Evolutionary conservation across 1,284 basidiomycete genomes (phyloP), one percentile per base, ranked within the genome.

Genomic region (Apiotrichum domesticum): DNA sequence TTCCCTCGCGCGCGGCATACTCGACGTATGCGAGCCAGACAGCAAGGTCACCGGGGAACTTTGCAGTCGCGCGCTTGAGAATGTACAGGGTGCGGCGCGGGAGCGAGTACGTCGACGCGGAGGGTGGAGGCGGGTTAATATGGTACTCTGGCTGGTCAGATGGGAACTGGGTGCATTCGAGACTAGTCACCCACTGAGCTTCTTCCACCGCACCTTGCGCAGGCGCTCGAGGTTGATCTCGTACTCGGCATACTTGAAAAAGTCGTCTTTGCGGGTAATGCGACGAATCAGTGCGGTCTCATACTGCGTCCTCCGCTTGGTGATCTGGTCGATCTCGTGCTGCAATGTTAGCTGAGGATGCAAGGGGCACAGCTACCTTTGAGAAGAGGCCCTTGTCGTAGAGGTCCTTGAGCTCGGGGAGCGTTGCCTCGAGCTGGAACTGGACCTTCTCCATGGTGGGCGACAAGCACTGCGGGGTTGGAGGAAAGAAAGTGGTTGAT

Each of bases 401-500:
- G 32, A 97, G 82, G 77, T 96, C 91, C 78, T 92, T 93, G 68
- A 98, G 87, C 84, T 97, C 93, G 55, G 88, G 85, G 82, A 96
- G 87, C 83, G 94, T 94, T 80, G 91, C 86, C 85, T 96, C 93
- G 74, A 95, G 88, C 78, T 94, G 86, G 68, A 89, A 95, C 66
- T 95, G 89, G 0, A 96, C 92, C 63, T 91, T 84, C 81, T 96
- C 91, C 91, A 95, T 95, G 49, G 41, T 45, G 46, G 40, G n/a
- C 21, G 7, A 34, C 14, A 35, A 35, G 4, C 9, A 13, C 6
- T 8, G 10, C 13, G 40, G 7, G 35, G 46, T 47, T 35, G 29
- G 49, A 8, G 10, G 33, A 35, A 1, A 43, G 29, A 34, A 9
- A 13, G 37, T 39, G 8, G 37, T 9, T 13, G 37, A 39, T 2